Conservation (phyloP, 768 basidiomycete genomes). For the Calocybe indica region DNA sequence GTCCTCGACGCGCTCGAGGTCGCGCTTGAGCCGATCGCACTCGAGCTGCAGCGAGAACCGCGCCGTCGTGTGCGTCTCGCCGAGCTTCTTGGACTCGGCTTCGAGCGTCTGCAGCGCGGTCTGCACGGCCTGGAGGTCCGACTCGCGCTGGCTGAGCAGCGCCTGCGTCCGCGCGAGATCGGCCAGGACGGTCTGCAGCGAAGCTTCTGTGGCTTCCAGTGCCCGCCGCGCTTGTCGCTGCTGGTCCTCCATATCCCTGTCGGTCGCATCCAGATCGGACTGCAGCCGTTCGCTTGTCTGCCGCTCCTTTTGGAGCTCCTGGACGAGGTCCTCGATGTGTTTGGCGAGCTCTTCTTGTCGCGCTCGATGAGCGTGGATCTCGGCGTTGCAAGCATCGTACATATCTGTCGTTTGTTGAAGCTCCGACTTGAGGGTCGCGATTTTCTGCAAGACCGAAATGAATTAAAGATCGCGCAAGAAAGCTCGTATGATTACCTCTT, state of each 20-base stretch:
- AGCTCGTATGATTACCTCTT: conserved; percentile 53
- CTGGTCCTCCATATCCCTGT: conserved; percentile 59
- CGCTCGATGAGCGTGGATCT: conserved; percentile 60
- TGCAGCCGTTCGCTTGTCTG: conserved; percentile 48
- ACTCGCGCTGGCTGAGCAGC: conserved; percentile 64
- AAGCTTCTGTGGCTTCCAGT: conserved; percentile 65
- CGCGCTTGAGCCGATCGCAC: conserved; percentile 78
- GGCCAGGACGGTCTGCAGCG: conserved; percentile 55
- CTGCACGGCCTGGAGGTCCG: conserved; percentile 72
- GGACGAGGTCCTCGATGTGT: conserved; percentile 68
- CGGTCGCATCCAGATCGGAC: conserved; percentile 47
- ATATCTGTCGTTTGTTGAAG: conserved; percentile 59
- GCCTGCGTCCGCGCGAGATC: conserved; percentile 60
- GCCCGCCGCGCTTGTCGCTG: conserved; percentile 54
- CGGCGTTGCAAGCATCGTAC: conserved; percentile 58
- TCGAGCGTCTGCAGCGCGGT: conserved; percentile 65
- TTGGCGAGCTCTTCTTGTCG: conserved; percentile 74
- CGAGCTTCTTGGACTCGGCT: conserved; percentile 69
- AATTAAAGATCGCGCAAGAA: not conserved
- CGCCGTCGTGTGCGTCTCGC: conserved; percentile 80
- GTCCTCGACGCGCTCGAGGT: conserved; percentile 74
- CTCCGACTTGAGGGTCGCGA: conserved; percentile 53
- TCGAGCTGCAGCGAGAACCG: conserved; percentile 87
- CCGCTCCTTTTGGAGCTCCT: conserved; percentile 54
- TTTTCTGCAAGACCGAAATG: conserved; percentile 47